These are phyloP conservation scores for Boletales sp. DNA, from an alignment of 768 basidiomycete genomes.

Conservation along the genomic window DNA sequence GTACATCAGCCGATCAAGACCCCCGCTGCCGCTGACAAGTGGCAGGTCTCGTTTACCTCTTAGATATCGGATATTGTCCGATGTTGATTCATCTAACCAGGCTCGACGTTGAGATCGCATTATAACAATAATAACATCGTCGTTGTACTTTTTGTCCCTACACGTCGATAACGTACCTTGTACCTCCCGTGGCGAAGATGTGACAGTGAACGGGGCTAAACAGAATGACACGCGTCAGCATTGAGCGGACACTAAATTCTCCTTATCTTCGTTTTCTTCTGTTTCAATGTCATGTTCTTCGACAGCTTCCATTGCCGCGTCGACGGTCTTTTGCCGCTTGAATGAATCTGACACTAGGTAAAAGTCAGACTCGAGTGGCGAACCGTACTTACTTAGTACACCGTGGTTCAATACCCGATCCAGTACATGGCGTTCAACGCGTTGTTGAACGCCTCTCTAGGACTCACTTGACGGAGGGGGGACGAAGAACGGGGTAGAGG, in stretches of 20 bases:
- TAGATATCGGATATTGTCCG: slow-evolving; percentile 86
- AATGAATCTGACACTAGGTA: slow-evolving; percentile 11
- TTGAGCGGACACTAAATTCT: too few species aligned
- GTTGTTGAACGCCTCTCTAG: slow-evolving; percentile 74
- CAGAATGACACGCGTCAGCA: neutral
- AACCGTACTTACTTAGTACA: slow-evolving; percentile 58
- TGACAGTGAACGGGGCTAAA: neutral
- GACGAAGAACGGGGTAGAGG: slow-evolving; percentile 21
- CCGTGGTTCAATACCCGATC: slow-evolving; percentile 84
- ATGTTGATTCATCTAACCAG: slow-evolving; percentile 87
- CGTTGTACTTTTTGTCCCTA: neutral
- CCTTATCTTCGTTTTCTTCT: too few species aligned
- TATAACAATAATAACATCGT: slow-evolving; percentile 34
- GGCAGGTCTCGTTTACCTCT: slow-evolving; percentile 39
- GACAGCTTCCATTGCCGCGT: too few species aligned
- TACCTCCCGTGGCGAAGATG: neutral
- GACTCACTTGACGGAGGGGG: too few species aligned
- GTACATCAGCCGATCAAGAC: slow-evolving; percentile 77
- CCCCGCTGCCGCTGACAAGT: slow-evolving; percentile 74
- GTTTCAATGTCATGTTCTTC: too few species aligned
- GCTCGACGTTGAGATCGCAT: slow-evolving; percentile 80
- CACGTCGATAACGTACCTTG: slow-evolving; percentile 17
- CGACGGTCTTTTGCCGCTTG: neutral
- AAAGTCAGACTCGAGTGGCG: too few species aligned
- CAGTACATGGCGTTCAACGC: slow-evolving; percentile 82